Percentiles rank a stretch among this genome's conserved stretches.
phyloP scores from a whole-genome alignment of 352 stramenopile species.

The Peronosclerospora sorghi region DNA sequence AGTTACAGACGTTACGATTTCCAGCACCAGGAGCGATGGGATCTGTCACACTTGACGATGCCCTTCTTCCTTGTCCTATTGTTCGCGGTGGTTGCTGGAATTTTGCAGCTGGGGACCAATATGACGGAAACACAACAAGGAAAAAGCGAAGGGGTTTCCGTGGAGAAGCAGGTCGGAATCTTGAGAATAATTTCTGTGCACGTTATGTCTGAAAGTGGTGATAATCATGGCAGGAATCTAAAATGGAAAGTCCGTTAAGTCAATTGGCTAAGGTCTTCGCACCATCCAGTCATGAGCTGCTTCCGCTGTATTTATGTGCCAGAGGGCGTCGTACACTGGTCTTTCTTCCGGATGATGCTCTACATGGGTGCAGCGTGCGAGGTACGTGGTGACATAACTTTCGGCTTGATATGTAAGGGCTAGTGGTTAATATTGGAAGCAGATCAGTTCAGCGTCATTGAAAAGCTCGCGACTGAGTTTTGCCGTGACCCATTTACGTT shows the following conservation, averaged over 20 bases:
- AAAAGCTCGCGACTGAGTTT: slow-evolving; percentile 59
- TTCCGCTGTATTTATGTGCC: slow-evolving; percentile 48
- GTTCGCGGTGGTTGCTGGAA: slow-evolving; percentile 28
- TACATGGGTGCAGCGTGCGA: slow-evolving; percentile 39
- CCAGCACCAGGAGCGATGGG: slow-evolving; percentile 22
- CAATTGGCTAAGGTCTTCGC: slow-evolving; percentile 60
- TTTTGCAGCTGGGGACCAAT: slow-evolving; percentile 33
- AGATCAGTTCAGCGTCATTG: slow-evolving; percentile 64
- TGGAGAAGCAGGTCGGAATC: not conserved
- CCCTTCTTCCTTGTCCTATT: slow-evolving; percentile 40
- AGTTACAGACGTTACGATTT: slow-evolving; percentile 7
- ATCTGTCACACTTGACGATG: slow-evolving; percentile 27
- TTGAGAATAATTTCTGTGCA: too few relatives aligned
- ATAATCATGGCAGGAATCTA: not conserved
- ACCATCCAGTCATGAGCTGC: slow-evolving; percentile 58
- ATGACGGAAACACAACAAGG: slow-evolving; percentile 1
- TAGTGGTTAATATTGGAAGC: not conserved
- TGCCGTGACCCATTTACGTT: slow-evolving; percentile 65
- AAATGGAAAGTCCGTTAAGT: slow-evolving; percentile 22
- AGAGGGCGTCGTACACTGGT: slow-evolving; percentile 45
- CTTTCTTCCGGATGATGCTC: slow-evolving; percentile 44
- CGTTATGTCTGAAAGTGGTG: not conserved
- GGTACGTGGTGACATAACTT: slow-evolving; percentile 18
- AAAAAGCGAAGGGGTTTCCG: not conserved
- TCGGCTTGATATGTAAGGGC: not conserved